phyloP scores from a whole-genome alignment of 2,329 filamentous ascomycete genomes.

The Rosellinia necatrix region DNA sequence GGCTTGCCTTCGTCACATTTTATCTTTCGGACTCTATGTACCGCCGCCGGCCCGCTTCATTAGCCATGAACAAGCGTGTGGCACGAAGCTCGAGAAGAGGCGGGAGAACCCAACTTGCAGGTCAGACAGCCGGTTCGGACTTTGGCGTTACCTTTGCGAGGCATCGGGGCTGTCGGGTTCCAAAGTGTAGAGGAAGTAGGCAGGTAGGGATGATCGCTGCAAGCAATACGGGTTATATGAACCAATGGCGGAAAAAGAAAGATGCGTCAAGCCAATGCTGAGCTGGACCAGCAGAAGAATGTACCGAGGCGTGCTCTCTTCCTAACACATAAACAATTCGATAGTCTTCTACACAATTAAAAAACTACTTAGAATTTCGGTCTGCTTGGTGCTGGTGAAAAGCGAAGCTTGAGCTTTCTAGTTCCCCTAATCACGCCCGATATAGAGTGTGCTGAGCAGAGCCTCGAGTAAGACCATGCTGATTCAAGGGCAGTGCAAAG shows the following conservation, averaged over 20 bases:
- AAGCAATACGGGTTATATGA: not conserved
- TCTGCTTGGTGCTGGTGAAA: too few relatives aligned
- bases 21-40: constrained; percentile 35
- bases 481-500: too few relatives aligned
- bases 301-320: too few relatives aligned
- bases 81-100: not conserved
- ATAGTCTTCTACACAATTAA: not conserved
- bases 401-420: not conserved
- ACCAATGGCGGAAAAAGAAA: not conserved
- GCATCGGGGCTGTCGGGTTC: constrained; percentile 21
- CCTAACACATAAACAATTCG: not conserved
- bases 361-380: not conserved
- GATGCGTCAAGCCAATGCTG: too few relatives aligned
- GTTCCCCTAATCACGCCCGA: not conserved
- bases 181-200: constrained; percentile 1
- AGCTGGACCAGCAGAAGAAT: too few relatives aligned
- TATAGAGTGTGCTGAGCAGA: too few relatives aligned
- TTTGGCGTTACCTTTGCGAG: constrained; percentile 36
- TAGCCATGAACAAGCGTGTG: not conserved
- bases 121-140: constrained; percentile 36
- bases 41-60: constrained; percentile 2
- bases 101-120: constrained; percentile 29
- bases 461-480: too few relatives aligned
- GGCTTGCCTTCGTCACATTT: constrained; percentile 40
- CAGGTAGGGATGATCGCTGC: not conserved